Evolutionary conservation across 2,329 filamentous ascomycete genomes (phyloP).

Genomic region (Trichothecium roseum): DNA sequence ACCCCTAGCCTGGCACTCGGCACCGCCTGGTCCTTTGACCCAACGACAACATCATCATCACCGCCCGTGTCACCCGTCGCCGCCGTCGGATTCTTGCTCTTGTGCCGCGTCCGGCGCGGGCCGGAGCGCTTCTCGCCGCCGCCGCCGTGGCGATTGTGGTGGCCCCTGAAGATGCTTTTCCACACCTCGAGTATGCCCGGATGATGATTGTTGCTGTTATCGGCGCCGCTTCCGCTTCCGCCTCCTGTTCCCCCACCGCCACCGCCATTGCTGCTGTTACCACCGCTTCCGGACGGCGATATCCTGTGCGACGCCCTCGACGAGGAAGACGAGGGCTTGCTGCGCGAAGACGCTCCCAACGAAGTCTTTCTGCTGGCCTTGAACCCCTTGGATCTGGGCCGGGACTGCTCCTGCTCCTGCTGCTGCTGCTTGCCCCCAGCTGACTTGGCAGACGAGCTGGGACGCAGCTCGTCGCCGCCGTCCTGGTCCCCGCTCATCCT

Average conservation of each 20-base stretch:
- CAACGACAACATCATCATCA: neutral
- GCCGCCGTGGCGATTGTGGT: neutral
- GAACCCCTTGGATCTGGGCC: too few relatives aligned
- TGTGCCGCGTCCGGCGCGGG: neutral
- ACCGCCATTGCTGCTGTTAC: neutral
- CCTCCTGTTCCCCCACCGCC: neutral
- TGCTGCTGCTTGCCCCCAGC: too few relatives aligned
- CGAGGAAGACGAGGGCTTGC: too few relatives aligned
- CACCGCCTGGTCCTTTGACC: neutral
- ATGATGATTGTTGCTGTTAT: constrained; percentile 7
- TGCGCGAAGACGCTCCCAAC: too few relatives aligned
- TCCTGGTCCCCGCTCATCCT: too few relatives aligned
- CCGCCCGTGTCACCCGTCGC: neutral
- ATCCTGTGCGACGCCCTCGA: too few relatives aligned
- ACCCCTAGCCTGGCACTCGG: neutral
- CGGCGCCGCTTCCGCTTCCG: neutral
- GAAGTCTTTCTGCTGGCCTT: too few relatives aligned
- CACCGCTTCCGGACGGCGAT: too few relatives aligned
- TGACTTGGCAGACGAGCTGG: too few relatives aligned
- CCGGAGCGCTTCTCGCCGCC: neutral
- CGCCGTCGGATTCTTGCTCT: neutral
- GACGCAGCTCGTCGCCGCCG: constrained; percentile 45
- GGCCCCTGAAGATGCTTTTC: constrained; percentile 14
- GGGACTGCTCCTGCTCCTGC: too few relatives aligned
- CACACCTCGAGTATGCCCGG: constrained; percentile 16